Evolutionary conservation across 164 flowering plant species (phyloP).

Genomic region (Stephania yunnanensis): DNA sequence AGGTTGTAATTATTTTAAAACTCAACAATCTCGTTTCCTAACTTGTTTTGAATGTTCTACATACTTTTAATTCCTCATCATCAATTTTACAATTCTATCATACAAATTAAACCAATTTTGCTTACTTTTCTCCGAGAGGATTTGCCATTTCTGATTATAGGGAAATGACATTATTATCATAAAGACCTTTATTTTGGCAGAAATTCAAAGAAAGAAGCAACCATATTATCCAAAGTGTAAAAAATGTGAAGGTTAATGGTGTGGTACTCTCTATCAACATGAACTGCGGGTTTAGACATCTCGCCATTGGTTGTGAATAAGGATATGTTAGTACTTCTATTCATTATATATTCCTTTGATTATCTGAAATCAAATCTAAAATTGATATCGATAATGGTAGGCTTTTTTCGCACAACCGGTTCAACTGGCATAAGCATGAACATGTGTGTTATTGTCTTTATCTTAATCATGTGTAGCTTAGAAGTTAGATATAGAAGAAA

Average conservation of each 20-base stretch:
- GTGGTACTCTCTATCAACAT: conserved; percentile 44
- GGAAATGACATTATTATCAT: neutral
- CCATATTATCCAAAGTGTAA: conserved; percentile 45
- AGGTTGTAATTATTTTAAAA: neutral
- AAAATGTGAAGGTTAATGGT: conserved; percentile 62
- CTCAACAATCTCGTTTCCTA: neutral
- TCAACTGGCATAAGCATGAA: neutral
- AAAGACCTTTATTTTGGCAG: conserved; percentile 25
- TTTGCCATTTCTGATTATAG: neutral
- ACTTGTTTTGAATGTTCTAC: neutral
- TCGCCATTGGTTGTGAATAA: conserved; percentile 83
- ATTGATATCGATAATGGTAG: neutral
- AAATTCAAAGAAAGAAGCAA: conserved; percentile 55
- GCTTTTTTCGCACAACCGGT: neutral
- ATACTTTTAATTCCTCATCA: neutral
- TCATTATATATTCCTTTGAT: no score
- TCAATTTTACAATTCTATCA: neutral
- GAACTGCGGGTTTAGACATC: conserved; percentile 33
- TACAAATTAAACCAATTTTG: neutral
- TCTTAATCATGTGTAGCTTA: neutral
- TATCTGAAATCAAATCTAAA: neutral
- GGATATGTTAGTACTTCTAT: conserved; percentile 95
- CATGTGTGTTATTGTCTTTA: neutral
- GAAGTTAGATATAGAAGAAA: neutral
- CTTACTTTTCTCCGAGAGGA: neutral